phyloP scores from a whole-genome alignment of 495 filamentous ascomycete species.

The Neurospora sp. region DNA sequence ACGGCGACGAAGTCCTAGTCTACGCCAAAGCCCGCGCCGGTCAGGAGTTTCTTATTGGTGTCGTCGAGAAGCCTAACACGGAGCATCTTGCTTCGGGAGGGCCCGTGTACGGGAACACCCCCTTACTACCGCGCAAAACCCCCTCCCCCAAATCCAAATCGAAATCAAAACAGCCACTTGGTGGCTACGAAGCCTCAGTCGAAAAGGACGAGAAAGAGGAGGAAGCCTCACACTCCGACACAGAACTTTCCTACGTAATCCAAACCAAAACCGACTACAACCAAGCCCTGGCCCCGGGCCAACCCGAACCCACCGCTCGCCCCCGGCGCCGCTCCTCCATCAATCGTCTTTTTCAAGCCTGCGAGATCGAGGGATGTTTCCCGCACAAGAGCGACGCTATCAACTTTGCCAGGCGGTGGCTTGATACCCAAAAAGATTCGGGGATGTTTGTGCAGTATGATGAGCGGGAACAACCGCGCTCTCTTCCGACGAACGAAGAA shows the following conservation, averaged over 20 bases:
- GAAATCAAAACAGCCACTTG: not conserved
- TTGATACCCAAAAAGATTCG: constrained; percentile 7
- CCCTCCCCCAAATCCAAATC: not conserved
- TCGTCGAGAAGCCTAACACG: constrained; percentile 31
- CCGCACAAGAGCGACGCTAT: constrained; percentile 19
- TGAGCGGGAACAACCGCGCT: constrained; percentile 15
- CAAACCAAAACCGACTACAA: constrained; percentile 32
- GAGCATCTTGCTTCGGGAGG: not conserved
- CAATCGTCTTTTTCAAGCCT: constrained; percentile 20
- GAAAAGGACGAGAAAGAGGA: not conserved
- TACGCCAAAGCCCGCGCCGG: constrained; percentile 24
- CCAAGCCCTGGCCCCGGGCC: constrained; percentile 7
- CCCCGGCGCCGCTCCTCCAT: not conserved
- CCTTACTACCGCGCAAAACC: not conserved
- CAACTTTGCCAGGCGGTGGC: constrained; percentile 16
- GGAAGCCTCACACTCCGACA: not conserved
- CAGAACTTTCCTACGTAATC: constrained; percentile 31
- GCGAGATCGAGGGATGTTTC: constrained; percentile 32
- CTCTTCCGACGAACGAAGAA: not conserved
- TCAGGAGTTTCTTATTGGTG: constrained; percentile 27
- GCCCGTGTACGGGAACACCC: not conserved
- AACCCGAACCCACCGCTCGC: not conserved
- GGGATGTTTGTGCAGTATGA: constrained; percentile 32
- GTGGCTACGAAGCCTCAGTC: not conserved
- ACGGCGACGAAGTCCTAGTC: constrained; percentile 28